These are phyloP conservation scores for Pistacia atlantica DNA, from an alignment of 345 rosid genomes.

Conservation along the genomic window DNA sequence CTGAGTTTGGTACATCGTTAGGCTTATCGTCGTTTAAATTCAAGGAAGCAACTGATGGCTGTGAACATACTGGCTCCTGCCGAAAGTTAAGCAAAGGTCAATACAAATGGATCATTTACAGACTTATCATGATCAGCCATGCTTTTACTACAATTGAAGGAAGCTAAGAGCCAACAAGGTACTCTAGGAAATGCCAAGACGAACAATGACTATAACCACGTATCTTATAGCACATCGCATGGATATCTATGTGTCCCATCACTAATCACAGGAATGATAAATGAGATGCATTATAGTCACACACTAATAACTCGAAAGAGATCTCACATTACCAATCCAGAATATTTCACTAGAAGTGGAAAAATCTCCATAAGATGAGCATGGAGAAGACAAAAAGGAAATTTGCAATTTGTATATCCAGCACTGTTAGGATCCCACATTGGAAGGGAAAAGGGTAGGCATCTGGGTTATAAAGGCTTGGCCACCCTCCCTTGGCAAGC, in stretches of 20 bases:
- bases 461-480: too few species aligned
- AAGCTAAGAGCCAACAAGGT: conserved; percentile 1
- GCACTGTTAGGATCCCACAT: too few species aligned
- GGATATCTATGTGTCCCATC: neutral
- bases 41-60: conserved; percentile 29
- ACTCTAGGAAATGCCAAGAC: neutral
- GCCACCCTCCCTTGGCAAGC: too few species aligned
- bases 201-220: neutral
- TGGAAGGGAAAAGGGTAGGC: too few species aligned
- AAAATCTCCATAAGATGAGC: neutral
- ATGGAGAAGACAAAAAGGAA: conserved; percentile 5
- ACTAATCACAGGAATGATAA: neutral
- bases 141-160: neutral
- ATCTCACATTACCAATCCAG: neutral
- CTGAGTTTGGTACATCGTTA: conserved; percentile 29
- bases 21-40: conserved; percentile 40
- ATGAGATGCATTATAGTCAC: conserved; percentile 1
- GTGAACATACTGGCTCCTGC: conserved; percentile 41
- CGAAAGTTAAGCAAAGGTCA: conserved; percentile 2
- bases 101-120: neutral
- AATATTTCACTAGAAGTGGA: conserved; percentile 8
- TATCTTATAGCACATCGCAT: neutral
- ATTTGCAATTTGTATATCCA: neutral
- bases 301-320: neutral
- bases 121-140: conserved; percentile 1